Conservation (phyloP, 768 basidiomycete genomes). For the Trametes maxima region DNA sequence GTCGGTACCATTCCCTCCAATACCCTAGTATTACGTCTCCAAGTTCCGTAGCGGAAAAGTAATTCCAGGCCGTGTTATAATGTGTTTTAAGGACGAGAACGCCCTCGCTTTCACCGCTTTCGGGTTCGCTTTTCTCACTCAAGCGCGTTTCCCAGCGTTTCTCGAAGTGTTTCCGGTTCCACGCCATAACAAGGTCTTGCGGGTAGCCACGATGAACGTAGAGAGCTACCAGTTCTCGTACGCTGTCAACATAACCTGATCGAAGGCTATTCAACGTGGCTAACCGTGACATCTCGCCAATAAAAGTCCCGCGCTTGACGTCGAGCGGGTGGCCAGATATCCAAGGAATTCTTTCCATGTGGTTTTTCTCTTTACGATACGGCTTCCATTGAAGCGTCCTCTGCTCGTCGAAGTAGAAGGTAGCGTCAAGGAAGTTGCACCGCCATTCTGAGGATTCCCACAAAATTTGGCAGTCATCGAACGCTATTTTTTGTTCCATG, state of each 20-base stretch:
- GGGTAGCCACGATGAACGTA: slow-evolving; percentile 38
- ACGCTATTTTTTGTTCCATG: slow-evolving; percentile 6
- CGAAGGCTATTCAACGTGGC: slow-evolving; percentile 33
- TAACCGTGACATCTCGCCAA: slow-evolving; percentile 25
- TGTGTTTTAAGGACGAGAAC: slow-evolving; percentile 37
- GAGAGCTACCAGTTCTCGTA: slow-evolving; percentile 30
- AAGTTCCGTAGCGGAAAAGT: slow-evolving; percentile 35
- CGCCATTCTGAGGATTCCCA: slow-evolving; percentile 8
- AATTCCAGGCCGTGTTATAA: slow-evolving; percentile 39
- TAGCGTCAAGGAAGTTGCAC: slow-evolving; percentile 35
- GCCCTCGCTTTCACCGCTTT: not conserved
- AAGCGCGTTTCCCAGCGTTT: slow-evolving; percentile 36
- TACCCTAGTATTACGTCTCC: slow-evolving; percentile 32
- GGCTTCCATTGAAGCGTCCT: slow-evolving; percentile 10
- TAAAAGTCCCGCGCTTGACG: slow-evolving; percentile 24
- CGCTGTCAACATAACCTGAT: slow-evolving; percentile 31
- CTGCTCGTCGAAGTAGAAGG: slow-evolving; percentile 26
- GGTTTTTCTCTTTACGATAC: slow-evolving; percentile 19
- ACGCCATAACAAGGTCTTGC: slow-evolving; percentile 25
- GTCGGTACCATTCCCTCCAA: slow-evolving; percentile 22
- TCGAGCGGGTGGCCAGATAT: slow-evolving; percentile 17
- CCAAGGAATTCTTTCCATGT: slow-evolving; percentile 26
- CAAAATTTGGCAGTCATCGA: slow-evolving; percentile 19
- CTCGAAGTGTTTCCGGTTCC: slow-evolving; percentile 30
- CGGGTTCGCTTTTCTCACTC: slow-evolving; percentile 6